These are phyloP conservation scores for Neodidymelliopsis sp. DNA, from an alignment of 2,329 filamentous ascomycete species.

Conservation along the genomic window DNA sequence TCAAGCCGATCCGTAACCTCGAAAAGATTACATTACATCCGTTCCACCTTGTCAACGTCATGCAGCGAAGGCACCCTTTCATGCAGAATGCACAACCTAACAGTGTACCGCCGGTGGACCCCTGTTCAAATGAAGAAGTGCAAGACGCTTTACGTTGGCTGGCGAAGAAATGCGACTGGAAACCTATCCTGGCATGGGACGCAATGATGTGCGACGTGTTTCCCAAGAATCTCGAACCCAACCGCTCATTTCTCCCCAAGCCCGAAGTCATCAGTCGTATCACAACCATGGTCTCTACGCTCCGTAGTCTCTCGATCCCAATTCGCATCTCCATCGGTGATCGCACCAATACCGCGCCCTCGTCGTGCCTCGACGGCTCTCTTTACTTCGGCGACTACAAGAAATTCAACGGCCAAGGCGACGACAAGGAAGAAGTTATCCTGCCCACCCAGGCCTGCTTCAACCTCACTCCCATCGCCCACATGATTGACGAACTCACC, in stretches of 20 bases:
- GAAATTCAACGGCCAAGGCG: slow-evolving; percentile 35
- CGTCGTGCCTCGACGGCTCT: slow-evolving; percentile 41
- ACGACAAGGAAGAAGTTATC: slow-evolving; percentile 35
- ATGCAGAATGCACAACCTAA: slow-evolving; percentile 21
- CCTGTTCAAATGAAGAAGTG: slow-evolving; percentile 39
- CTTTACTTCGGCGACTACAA: slow-evolving; percentile 49
- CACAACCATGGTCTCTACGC: slow-evolving; percentile 37
- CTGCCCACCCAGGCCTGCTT: slow-evolving; percentile 44
- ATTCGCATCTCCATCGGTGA: slow-evolving; percentile 47
- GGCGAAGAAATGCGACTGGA: slow-evolving; percentile 42
- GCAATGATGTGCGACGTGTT: slow-evolving; percentile 49
- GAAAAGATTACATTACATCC: slow-evolving; percentile 43
- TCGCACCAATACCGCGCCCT: slow-evolving; percentile 32
- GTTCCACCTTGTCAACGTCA: slow-evolving; percentile 47
- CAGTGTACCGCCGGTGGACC: slow-evolving; percentile 28
- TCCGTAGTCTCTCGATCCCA: slow-evolving; percentile 41
- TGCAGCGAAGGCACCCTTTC: slow-evolving; percentile 39
- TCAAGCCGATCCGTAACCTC: slow-evolving; percentile 38
- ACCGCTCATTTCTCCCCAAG: slow-evolving; percentile 39
- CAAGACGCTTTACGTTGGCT: slow-evolving; percentile 45
- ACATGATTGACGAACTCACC: slow-evolving; percentile 47
- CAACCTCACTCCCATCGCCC: slow-evolving; percentile 41
- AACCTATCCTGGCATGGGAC: slow-evolving; percentile 45
- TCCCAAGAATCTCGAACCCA: slow-evolving; percentile 44
- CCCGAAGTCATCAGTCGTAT: slow-evolving; percentile 42